Percentiles rank a stretch among this genome's conserved stretches.
Conservation (phyloP, 805 yeast species). For the Metschnikowia lunata region DNA sequence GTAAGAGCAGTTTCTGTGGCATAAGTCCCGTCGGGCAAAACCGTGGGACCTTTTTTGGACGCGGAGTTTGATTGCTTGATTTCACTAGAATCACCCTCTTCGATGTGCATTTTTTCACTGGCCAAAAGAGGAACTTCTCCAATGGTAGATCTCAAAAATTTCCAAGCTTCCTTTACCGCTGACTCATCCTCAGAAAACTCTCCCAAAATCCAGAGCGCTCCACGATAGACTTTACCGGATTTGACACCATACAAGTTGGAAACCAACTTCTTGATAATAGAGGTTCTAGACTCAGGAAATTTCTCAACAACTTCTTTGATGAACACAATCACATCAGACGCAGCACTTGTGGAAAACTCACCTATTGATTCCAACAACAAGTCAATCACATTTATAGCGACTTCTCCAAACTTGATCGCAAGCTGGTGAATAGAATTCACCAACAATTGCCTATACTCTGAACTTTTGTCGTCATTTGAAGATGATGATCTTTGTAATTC, state of each 20-base stretch:
- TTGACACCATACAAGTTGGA: constrained; percentile 59
- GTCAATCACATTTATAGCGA: constrained; percentile 87
- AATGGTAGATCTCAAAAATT: constrained; percentile 69
- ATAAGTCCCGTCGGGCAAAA: constrained; percentile 98
- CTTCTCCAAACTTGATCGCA: constrained; percentile 84
- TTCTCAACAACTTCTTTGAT: constrained; percentile 92
- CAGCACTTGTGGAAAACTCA: constrained; percentile 79
- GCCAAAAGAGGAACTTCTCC: constrained; percentile 86
- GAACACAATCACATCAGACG: constrained; percentile 85
- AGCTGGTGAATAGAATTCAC: constrained; percentile 85
- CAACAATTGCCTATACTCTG: constrained; percentile 83
- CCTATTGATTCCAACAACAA: constrained; percentile 79
- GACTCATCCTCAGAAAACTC: constrained; percentile 74
- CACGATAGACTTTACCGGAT: constrained; percentile 88
- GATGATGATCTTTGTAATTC: constrained; percentile 75
- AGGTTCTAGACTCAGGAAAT: constrained; percentile 71
- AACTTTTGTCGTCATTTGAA: constrained; percentile 70
- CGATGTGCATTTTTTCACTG: not conserved
- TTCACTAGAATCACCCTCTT: constrained; percentile 49
- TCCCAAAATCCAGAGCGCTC: constrained; percentile 94
- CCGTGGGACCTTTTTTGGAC: constrained; percentile 60
- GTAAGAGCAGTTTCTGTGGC: constrained; percentile 89
- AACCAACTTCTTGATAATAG: constrained; percentile 61
- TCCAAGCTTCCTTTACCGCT: constrained; percentile 83
- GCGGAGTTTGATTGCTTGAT: constrained; percentile 29